Conservation (phyloP, 1,284 basidiomycete species). For the Mycosarcoma mackinlayi region DNA sequence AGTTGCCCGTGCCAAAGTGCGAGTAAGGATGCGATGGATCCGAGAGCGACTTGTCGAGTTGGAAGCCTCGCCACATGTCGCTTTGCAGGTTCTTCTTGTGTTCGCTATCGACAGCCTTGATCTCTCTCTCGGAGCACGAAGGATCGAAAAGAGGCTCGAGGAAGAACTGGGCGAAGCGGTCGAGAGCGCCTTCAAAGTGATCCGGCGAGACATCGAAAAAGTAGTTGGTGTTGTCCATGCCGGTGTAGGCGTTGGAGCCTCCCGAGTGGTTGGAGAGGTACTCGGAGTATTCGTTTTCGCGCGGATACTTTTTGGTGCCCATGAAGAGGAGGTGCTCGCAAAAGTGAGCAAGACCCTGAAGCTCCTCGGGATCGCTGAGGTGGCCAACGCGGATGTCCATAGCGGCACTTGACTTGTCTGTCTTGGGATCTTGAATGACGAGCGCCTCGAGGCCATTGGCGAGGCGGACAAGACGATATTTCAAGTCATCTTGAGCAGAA, state of each 20-base stretch:
- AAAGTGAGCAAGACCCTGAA: conserved; percentile 83
- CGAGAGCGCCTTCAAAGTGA: conserved; percentile 84
- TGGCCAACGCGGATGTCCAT: conserved; percentile 96
- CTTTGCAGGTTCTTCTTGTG: conserved; percentile 97
- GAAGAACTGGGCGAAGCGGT: conserved; percentile 94
- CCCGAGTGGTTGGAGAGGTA: conserved; percentile 92
- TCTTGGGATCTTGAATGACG: conserved; percentile 84
- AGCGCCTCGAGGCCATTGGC: conserved; percentile 88
- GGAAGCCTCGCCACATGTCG: conserved; percentile 97
- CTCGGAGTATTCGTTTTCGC: conserved; percentile 70
- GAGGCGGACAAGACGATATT: conserved; percentile 78
- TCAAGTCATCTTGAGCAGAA: conserved; percentile 49
- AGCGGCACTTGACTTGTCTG: conserved; percentile 95
- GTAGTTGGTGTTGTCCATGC: conserved; percentile 92
- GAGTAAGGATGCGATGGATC: conserved; percentile 82
- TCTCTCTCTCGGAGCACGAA: conserved; percentile 90
- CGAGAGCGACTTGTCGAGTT: conserved; percentile 90
- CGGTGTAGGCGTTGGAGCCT: conserved; percentile 91
- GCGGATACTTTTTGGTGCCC: conserved; percentile 72
- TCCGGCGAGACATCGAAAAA: conserved; percentile 88
- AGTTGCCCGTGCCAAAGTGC: conserved; percentile 94
- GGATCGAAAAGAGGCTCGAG: conserved; percentile 89
- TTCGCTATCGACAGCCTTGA: conserved; percentile 97
- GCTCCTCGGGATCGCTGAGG: conserved; percentile 80
- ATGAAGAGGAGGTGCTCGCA: conserved; percentile 97